These are phyloP conservation scores for Gossypium turneri DNA, from an alignment of 345 rosid species.

Conservation along the genomic window DNA sequence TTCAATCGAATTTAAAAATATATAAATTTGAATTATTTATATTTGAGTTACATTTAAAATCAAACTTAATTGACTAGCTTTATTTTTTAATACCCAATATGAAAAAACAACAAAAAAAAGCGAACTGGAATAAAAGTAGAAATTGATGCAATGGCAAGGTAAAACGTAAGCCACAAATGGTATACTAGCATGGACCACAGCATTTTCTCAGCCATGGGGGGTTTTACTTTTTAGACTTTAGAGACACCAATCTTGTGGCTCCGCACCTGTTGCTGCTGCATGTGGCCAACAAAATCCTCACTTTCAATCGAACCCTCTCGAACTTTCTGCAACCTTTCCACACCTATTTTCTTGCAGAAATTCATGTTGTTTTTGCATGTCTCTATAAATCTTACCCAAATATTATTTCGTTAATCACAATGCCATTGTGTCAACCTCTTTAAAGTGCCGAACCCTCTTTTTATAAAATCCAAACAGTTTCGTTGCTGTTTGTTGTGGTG, in stretches of 20 bases:
- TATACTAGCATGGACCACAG: neutral
- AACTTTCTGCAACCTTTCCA: neutral
- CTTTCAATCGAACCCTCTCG: slow-evolving; percentile 8
- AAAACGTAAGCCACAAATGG: neutral
- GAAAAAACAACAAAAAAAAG: neutral
- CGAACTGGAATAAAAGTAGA: neutral
- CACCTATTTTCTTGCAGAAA: neutral
- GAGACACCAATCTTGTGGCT: slow-evolving; percentile 2
- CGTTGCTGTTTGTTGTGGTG: neutral
- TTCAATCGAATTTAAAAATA: too few species aligned
- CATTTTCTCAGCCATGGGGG: neutral
- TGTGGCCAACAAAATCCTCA: neutral
- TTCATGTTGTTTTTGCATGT: slow-evolving; percentile 2
- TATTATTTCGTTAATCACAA: neutral
- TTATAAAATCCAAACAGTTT: neutral
- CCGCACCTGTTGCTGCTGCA: neutral
- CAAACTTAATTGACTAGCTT: too few species aligned
- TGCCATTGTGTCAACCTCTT: neutral
- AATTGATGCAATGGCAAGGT: neutral
- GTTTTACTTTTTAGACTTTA: too few species aligned
- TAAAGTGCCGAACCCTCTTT: neutral
- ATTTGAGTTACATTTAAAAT: neutral
- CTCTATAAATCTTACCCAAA: neutral
- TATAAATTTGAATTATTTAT: too few species aligned
- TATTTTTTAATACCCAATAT: too few species aligned